phyloP scores from a whole-genome alignment of 176 grass and related monocot species.

The Zea mays region Zm-B73-REFERENCE-NAM-5.0 NC_050099.1:5498501-5499000 shows the following conservation, averaged over 20 bases:
- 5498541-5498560: neutral
- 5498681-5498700: neutral
- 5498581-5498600: neutral
- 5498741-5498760: neutral
- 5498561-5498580: neutral
- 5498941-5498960: neutral
- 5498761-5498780: neutral
- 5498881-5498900: neutral
- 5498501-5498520: neutral
- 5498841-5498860: neutral
- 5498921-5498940: neutral
- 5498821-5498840: neutral
- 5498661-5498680: slow-evolving; percentile 1
- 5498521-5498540: neutral
- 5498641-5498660: neutral
- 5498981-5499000: neutral
- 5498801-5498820: neutral
- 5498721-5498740: neutral
- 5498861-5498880: neutral
- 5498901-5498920: neutral
- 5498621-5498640: neutral
- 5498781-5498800: neutral
- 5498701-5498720: neutral
- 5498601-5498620: neutral
- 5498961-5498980: neutral